A percentile compares a stretch with the other conserved stretches of the same genome.
Evolutionary conservation across 768 basidiomycete genomes (phyloP).

Genomic region (Serendipita vermifera): DNA sequence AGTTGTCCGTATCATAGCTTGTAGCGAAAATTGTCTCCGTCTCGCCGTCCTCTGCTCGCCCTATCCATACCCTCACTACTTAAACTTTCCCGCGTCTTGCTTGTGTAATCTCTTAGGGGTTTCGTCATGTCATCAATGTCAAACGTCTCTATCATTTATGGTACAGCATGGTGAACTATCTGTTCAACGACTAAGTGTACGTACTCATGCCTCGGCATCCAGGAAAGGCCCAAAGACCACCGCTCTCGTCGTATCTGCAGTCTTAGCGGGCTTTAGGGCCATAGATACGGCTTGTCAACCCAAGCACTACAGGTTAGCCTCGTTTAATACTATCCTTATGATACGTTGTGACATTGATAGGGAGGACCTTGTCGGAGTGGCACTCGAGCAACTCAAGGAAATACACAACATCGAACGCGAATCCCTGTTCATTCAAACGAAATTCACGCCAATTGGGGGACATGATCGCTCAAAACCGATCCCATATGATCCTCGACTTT

Average conservation of each 20-base stretch:
- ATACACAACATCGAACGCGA: slow-evolving; percentile 52
- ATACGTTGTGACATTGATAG: slow-evolving; percentile 29
- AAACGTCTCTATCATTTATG: slow-evolving; percentile 26
- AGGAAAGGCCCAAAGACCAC: slow-evolving; percentile 73
- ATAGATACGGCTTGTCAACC: slow-evolving; percentile 70
- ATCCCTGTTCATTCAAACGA: slow-evolving; percentile 68
- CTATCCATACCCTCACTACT: no score
- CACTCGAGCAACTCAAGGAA: slow-evolving; percentile 41
- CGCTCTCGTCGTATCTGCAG: slow-evolving; percentile 53
- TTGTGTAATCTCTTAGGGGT: no score
- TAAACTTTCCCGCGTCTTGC: no score
- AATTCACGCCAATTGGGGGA: slow-evolving; percentile 65
- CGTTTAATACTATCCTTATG: slow-evolving; percentile 1
- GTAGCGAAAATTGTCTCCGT: no score
- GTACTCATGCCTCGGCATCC: not conserved
- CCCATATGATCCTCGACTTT: slow-evolving; percentile 50
- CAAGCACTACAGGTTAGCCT: slow-evolving; percentile 54
- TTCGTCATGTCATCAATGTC: no score
- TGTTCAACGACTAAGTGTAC: not conserved
- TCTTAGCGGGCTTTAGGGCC: slow-evolving; percentile 63
- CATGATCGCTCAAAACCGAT: slow-evolving; percentile 59
- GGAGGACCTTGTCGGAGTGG: slow-evolving; percentile 71
- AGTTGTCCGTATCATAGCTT: no score
- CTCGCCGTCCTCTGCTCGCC: no score
- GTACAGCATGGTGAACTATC: slow-evolving; percentile 28